Base-by-base conservation (phyloP, 1,284 basidiomycete genomes). In the Apiotrichum porosum region DNA sequence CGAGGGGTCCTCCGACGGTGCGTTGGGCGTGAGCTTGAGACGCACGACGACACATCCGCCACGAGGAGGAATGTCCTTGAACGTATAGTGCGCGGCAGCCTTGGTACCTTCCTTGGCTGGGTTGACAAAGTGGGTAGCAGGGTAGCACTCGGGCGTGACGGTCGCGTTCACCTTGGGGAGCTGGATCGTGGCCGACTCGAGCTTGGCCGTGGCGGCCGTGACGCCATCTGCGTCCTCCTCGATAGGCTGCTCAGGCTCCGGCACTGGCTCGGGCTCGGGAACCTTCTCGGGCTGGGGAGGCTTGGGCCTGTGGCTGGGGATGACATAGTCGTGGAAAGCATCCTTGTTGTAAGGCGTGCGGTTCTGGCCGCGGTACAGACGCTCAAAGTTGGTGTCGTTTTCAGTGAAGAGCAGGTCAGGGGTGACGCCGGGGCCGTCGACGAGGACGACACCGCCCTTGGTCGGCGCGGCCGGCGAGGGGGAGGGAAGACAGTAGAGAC, bases 271-370 rank as follows among this genome's bases (percentile, higher is more conserved):
- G 21, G 61, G 46, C 21, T 18, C 38, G 22, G 32, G 52, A n/a
- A n/a, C n/a, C 18, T 54, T 47, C 35, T 57, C 56, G 31, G 56
- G 58, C 47, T 52, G 60, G 6, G 69, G 67, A 41, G 71, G 63
- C 14, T 60, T 72, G 6, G 85, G 85, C 44, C 88, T 84, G 72
- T 97, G 93, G 14, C 77, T 78, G 4, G 84, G 83, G 56, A 97
- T 84, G 69, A 97, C 88, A 68, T 97, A 88, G 69, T 97, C 93
- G 67, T 98, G 92, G 79, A 98, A 97, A n/a, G 86, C 93, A 65
- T 98, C 94, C 76, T 98, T 98, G 63, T 88, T 88, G 68, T 85
- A 93, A 2, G 81, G 80, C 0, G 83, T 83, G 49, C 81, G 77
- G 76, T 97, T 97, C 60, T 82, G 76, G 21, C 88, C 92, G 30